Conservation (phyloP, 2,329 filamentous ascomycete species). For the Sarocladium kiliense region DNA sequence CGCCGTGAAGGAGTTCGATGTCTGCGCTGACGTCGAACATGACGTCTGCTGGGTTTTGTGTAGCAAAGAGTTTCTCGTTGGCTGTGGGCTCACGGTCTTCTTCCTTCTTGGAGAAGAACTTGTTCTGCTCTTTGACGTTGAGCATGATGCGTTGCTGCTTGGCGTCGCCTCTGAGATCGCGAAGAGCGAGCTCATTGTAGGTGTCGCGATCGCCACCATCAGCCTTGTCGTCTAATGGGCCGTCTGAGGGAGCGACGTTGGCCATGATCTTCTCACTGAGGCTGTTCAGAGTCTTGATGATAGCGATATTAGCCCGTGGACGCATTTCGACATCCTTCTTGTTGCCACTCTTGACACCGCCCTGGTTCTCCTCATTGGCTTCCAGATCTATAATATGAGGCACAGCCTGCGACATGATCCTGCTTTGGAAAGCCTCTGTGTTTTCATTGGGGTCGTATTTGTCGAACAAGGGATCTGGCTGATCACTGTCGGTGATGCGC, state of each 20-base stretch:
- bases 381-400: conserved; percentile 89
- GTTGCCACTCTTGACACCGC: conserved; percentile 75
- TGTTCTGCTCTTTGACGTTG: conserved; percentile 81
- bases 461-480: conserved; percentile 75
- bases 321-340: conserved; percentile 87
- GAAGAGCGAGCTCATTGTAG: conserved; percentile 69
- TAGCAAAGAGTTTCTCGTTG: conserved; percentile 52
- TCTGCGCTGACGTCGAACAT: conserved; percentile 60
- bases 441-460: conserved; percentile 76
- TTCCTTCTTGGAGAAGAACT: conserved; percentile 63
- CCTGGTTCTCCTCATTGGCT: conserved; percentile 92
- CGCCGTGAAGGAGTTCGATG: conserved; percentile 45
- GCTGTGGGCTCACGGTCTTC: conserved; percentile 38
- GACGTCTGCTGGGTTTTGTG: conserved; percentile 65
- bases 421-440: conserved; percentile 44
- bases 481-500: conserved; percentile 72
- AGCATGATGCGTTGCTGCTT: conserved; percentile 75
- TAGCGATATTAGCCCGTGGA: conserved; percentile 67
- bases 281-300: conserved; percentile 82
- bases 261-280: conserved; percentile 92
- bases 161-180: conserved; percentile 71
- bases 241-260: conserved; percentile 75
- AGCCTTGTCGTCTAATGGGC: conserved; percentile 48
- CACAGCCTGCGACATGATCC: conserved; percentile 55
- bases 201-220: conserved; percentile 64